These are phyloP conservation scores for Arthrobotrys sphaeroides DNA, from an alignment of 2,329 filamentous ascomycete species.

Conservation along the genomic window DNA sequence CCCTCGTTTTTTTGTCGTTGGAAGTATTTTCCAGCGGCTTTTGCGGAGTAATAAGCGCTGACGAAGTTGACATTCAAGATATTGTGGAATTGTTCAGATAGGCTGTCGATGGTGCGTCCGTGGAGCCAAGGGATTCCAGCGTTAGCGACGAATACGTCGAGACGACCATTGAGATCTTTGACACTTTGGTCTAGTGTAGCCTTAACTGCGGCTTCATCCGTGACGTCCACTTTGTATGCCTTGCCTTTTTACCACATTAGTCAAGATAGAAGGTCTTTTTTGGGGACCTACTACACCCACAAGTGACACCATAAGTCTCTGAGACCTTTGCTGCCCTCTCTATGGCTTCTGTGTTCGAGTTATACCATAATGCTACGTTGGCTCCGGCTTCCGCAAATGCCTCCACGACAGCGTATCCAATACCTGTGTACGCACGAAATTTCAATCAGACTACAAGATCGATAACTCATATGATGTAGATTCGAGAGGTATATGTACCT, in stretches of 20 bases:
- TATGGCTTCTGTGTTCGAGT: slow-evolving; percentile 72
- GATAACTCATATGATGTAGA: not conserved
- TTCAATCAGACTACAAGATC: not conserved
- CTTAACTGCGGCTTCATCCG: slow-evolving; percentile 66
- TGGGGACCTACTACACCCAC: slow-evolving; percentile 60
- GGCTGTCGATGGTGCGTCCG: slow-evolving; percentile 20
- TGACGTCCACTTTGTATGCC: slow-evolving; percentile 71
- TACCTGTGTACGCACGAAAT: slow-evolving; percentile 63
- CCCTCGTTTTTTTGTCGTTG: slow-evolving; percentile 66
- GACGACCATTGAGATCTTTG: slow-evolving; percentile 75
- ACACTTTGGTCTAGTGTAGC: slow-evolving; percentile 67
- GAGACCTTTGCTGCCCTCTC: slow-evolving; percentile 71
- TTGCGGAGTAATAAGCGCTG: slow-evolving; percentile 80
- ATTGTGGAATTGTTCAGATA: slow-evolving; percentile 59
- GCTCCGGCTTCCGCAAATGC: slow-evolving; percentile 75
- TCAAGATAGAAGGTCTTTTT: not conserved
- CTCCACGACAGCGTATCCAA: slow-evolving; percentile 72
- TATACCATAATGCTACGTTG: slow-evolving; percentile 77
- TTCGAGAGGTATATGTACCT: slow-evolving; percentile 3
- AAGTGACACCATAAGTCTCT: slow-evolving; percentile 73
- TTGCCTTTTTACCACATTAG: slow-evolving; percentile 6
- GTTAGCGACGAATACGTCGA: slow-evolving; percentile 83
- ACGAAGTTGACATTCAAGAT: slow-evolving; percentile 78
- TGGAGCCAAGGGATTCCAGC: slow-evolving; percentile 74
- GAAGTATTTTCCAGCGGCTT: slow-evolving; percentile 75